Evolutionary conservation across 2,329 filamentous ascomycete genomes (phyloP), one percentile per base, ranked within the genome.

Genomic region (Beauveria scarabaeidicola): DNA sequence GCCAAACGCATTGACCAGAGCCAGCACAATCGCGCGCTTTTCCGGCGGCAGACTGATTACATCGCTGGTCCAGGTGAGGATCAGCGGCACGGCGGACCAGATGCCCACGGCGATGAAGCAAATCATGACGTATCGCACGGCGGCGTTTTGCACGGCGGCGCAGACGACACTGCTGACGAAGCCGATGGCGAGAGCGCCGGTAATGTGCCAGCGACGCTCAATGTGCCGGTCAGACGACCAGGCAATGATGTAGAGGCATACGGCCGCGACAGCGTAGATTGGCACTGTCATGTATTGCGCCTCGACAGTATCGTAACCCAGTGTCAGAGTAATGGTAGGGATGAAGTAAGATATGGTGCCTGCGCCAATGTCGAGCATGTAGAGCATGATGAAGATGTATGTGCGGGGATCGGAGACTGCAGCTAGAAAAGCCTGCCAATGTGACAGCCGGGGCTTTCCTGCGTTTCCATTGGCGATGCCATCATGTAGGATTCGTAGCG

Each of bases 401-500:
- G 78, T 78, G 41, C 77, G 70, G 69, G 76, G 77, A 63, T 81
- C 77, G 2, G 68, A 69, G 11, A 79, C 61, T 4, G 78, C 70
- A 2, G 69, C 69, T 6, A 66, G 43, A 41, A 69, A 62, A 1
- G 68, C 67, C 53, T 66, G 61, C 64, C 67, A 68, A 56, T 70
- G 70, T 5, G 66, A 67, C 43, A 74, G 63, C 4, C 67, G 61
- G 48, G 60, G 52, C 13, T 66, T 67, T 27, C 68, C 68, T n/a
- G 66, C 65, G 2, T 62, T 64, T 23, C 69, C 67, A 1, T 71
- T 71, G 15, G 69, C 68, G 29, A 77, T 70, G 50, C 74, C 73
- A 53, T 77, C 77, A 8, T 73, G 5, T 74, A 81, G 83, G 67
- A 88, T 77, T 6, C 86, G 80, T 1, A 82, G 80, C 61, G 82